phyloP scores from a whole-genome alignment of 305 asterid species.

The Vinca major region DNA sequence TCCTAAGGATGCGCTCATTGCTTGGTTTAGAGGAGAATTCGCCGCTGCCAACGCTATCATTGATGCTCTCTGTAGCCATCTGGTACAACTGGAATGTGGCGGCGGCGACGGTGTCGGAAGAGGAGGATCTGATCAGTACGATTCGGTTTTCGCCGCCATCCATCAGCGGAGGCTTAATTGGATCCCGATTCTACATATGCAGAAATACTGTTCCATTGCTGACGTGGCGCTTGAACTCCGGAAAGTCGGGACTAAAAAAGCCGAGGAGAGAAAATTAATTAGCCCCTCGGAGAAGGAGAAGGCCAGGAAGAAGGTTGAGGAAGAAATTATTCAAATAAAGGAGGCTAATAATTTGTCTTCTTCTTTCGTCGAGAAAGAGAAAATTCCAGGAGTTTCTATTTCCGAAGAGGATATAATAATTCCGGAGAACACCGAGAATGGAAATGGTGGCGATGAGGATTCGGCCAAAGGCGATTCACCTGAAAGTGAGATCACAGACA shows the following conservation, averaged over 20 bases:
- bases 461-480: constrained; percentile 31
- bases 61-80: constrained; percentile 74
- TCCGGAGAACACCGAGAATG: constrained; percentile 18
- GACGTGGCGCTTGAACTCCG: constrained; percentile 66
- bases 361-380: constrained; percentile 20
- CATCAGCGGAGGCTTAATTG: constrained; percentile 79
- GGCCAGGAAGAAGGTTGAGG: constrained; percentile 11
- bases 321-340: constrained; percentile 7
- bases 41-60: constrained; percentile 98
- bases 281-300: not conserved
- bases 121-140: constrained; percentile 33
- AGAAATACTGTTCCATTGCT: constrained; percentile 75
- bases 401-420: not conserved
- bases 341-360: not conserved
- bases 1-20: constrained; percentile 82
- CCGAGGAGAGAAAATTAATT: constrained; percentile 24
- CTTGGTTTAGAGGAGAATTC: constrained; percentile 94
- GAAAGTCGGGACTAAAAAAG: constrained; percentile 25
- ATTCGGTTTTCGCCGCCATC: constrained; percentile 65
- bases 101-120: constrained; percentile 13
- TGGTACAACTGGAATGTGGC: constrained; percentile 52
- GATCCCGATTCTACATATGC: constrained; percentile 96
- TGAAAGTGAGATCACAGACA: constrained; percentile 59
- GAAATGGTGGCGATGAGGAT: constrained; percentile 47
- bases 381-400: constrained; percentile 20